phyloP scores from a whole-genome alignment of 345 rosid genomes.

The Ailanthus altissimus region DNA sequence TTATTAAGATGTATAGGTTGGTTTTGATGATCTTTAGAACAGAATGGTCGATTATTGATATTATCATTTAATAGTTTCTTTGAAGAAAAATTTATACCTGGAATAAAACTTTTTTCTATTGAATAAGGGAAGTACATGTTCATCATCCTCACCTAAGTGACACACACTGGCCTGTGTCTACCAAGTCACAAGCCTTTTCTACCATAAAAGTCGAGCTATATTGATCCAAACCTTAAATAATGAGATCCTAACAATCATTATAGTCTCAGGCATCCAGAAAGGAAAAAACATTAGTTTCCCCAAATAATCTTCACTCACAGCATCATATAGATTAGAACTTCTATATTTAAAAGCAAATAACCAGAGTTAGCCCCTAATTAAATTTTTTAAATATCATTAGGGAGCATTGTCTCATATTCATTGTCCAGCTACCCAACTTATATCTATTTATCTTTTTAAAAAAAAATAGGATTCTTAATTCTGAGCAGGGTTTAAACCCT shows the following conservation, averaged over 20 bases:
- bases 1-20: background rate
- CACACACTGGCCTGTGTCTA: background rate
- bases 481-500: no score
- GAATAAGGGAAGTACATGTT: background rate
- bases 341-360: background rate
- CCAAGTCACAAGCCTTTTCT: slow-evolving; percentile 1
- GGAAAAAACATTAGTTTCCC: background rate
- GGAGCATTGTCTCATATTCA: background rate
- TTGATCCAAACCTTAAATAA: background rate
- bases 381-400: slow-evolving; percentile 3
- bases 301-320: background rate
- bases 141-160: background rate
- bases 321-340: background rate
- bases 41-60: background rate
- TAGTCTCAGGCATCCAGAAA: no score
- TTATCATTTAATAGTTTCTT: background rate
- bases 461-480: no score
- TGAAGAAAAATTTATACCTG: background rate
- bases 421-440: background rate
- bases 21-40: background rate
- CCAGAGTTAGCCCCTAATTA: background rate
- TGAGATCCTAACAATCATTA: background rate
- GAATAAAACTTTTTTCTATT: background rate
- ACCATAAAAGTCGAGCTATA: background rate
- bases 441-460: background rate